These are phyloP conservation scores for Globisporangium rhizosaccharum DNA, from an alignment of 352 stramenopile genomes.

Conservation along the genomic window DNA sequence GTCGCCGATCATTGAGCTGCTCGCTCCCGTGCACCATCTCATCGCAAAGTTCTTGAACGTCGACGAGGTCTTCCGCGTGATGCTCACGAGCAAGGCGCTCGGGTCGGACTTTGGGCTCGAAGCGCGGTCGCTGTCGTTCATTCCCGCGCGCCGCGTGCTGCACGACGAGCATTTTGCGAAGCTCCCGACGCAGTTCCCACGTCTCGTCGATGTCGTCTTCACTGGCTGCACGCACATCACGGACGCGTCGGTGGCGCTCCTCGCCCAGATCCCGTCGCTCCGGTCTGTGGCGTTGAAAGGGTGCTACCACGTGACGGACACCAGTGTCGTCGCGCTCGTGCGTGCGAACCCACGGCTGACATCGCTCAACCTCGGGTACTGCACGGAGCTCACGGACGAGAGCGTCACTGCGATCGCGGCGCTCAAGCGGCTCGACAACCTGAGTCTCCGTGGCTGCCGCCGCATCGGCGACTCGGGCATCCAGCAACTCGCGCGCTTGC, in stretches of 20 bases:
- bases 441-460: conserved; percentile 59
- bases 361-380: conserved; percentile 73
- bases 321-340: conserved; percentile 13
- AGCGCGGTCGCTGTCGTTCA: conserved; percentile 48
- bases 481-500: conserved; percentile 29
- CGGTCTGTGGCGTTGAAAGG: conserved; percentile 50
- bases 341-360: conserved; percentile 28
- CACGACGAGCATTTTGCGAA: conserved; percentile 36
- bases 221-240: conserved; percentile 60
- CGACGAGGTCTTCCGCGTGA: conserved; percentile 47
- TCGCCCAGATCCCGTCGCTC: conserved; percentile 33
- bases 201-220: conserved; percentile 46
- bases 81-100: conserved; percentile 40
- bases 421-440: conserved; percentile 34
- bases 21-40: conserved; percentile 41
- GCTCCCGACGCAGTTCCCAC: conserved; percentile 41
- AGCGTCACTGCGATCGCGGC: conserved; percentile 43
- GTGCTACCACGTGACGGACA: conserved; percentile 62
- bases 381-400: conserved; percentile 61
- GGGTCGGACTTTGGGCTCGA: conserved; percentile 34
- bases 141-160: conserved; percentile 38
- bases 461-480: conserved; percentile 54
- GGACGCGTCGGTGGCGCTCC: conserved; percentile 33
- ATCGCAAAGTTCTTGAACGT: conserved; percentile 38
- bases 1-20: conserved; percentile 7